Base-by-base conservation (phyloP, 2,329 filamentous ascomycete genomes). In the Epichloe elymi region DNA sequence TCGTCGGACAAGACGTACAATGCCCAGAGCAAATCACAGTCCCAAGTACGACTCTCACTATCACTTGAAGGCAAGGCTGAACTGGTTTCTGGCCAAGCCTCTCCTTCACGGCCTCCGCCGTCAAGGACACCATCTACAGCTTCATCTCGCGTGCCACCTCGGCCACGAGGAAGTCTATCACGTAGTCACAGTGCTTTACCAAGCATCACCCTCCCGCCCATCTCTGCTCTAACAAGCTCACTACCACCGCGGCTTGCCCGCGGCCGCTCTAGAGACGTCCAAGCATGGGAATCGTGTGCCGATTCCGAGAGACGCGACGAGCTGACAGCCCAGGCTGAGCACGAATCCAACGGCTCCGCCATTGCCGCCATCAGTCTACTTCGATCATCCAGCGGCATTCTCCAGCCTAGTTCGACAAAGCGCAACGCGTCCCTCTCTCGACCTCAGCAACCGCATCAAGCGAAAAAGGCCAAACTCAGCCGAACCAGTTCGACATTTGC, bases 51-150 rank as follows among this genome's bases (percentile, higher is more conserved):
- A 46, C 74, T 96, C 30, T 88, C 87, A 2, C 81, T 93, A 61
- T 93, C 88, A 17, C 76, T 90, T 35, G 88, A 96, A 61, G 91
- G 91, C 57, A 91, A 90, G 62, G 91, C 91, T n/a, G 85, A 91
- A 60, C 75, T 96, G 48, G 80, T 90, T 20, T 80, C 84, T 50
- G 76, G 83, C 55, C 80, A 84, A 55, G 74, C 76, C 33, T 85
- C 84, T 3, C 85, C 86, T 51, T 58, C 83, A 81, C 48, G 61
- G 61, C 49, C 63, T 79, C 74, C 53, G 73, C 61, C 60, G 47
- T 75, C 59, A 67, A 70, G 59, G 70, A 57, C 75, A 70, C 53
- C 74, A 65, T 54, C 74, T 70, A 60, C 70, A 63, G 56, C 73
- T 65, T 51, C 76, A 36, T 70, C 69, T 14, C 67, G 78, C 17